phyloP scores from a whole-genome alignment of 2,329 filamentous ascomycete species.

The Xylaria sp. region DNA sequence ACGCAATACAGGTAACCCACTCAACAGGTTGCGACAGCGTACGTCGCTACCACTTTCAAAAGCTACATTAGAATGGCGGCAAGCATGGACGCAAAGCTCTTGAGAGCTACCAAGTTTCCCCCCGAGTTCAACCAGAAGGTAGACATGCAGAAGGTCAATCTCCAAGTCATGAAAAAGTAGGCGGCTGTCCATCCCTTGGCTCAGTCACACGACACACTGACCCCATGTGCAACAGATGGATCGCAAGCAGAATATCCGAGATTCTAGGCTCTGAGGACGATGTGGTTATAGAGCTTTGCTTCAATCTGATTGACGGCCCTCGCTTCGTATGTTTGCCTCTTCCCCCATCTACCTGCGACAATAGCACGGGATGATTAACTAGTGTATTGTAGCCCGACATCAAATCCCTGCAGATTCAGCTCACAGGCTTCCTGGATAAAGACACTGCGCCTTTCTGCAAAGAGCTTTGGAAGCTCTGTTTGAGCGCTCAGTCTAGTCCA shows the following conservation, averaged over 20 bases:
- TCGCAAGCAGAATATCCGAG: slow-evolving; percentile 84
- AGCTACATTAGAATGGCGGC: slow-evolving; percentile 70
- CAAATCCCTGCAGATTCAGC: slow-evolving; percentile 92
- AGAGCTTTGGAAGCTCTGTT: slow-evolving; percentile 89
- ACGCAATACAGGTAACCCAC: background rate
- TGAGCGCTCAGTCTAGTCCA: slow-evolving; percentile 88
- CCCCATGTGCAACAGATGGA: slow-evolving; percentile 74
- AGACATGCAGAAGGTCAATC: slow-evolving; percentile 96
- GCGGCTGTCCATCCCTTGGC: slow-evolving; percentile 44
- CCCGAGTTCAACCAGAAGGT: slow-evolving; percentile 95
- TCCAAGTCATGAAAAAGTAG: slow-evolving; percentile 97
- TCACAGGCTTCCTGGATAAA: slow-evolving; percentile 95
- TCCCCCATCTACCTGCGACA: background rate
- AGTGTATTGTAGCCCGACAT: slow-evolving; percentile 79
- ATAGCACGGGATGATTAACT: slow-evolving; percentile 16
- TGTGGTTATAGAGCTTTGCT: slow-evolving; percentile 89
- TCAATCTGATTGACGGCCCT: slow-evolving; percentile 39
- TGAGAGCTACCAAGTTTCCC: slow-evolving; percentile 93
- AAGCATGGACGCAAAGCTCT: slow-evolving; percentile 86
- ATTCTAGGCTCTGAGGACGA: slow-evolving; percentile 95
- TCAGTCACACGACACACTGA: slow-evolving; percentile 31
- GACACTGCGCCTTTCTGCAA: slow-evolving; percentile 91
- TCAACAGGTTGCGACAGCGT: background rate
- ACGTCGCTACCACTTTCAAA: slow-evolving; percentile 1
- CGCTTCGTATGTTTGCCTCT: slow-evolving; percentile 35